A percentile compares a stretch with the other conserved stretches of the same genome.
These are phyloP conservation scores for Thelonectria rubi DNA, from an alignment of 2,329 filamentous ascomycete species.

Conservation along the genomic window DNA sequence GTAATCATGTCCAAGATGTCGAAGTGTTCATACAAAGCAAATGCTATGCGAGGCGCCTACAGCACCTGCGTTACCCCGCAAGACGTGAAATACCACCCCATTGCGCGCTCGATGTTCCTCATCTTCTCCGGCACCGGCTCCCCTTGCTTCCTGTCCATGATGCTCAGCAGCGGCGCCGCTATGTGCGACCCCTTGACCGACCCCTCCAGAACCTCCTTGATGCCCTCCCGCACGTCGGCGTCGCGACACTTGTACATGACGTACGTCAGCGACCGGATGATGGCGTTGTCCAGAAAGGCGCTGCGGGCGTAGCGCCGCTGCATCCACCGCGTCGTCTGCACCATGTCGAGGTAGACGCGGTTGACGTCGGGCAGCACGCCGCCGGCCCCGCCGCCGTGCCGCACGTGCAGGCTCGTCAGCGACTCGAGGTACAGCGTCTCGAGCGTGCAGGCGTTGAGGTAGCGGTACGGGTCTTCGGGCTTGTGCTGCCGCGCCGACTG, in stretches of 20 bases:
- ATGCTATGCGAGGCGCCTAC: neutral
- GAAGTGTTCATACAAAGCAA: no score
- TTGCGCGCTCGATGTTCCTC: constrained; percentile 34
- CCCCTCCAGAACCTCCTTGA: constrained; percentile 18
- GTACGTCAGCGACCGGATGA: constrained; percentile 33
- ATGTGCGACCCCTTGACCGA: constrained; percentile 22
- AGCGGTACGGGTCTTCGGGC: constrained; percentile 17
- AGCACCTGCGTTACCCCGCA: constrained; percentile 22
- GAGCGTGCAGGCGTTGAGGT: constrained; percentile 31
- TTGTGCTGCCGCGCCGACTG: constrained; percentile 23
- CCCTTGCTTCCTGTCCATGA: constrained; percentile 27
- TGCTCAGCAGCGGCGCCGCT: constrained; percentile 27
- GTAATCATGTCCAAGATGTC: no score
- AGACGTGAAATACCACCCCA: constrained; percentile 33
- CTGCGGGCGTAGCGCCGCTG: constrained; percentile 9
- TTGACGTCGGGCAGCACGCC: constrained; percentile 31
- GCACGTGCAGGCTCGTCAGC: constrained; percentile 25
- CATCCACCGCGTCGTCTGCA: constrained; percentile 22
- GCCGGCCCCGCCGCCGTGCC: constrained; percentile 14
- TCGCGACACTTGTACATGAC: constrained; percentile 36
- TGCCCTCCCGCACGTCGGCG: constrained; percentile 13
- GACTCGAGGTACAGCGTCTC: constrained; percentile 35
- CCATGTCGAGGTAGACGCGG: constrained; percentile 33
- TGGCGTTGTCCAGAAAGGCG: constrained; percentile 29
- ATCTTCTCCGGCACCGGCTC: constrained; percentile 26